phyloP scores from a whole-genome alignment of 257 asterid genomes.

The Solanum stenotomum region DNA sequence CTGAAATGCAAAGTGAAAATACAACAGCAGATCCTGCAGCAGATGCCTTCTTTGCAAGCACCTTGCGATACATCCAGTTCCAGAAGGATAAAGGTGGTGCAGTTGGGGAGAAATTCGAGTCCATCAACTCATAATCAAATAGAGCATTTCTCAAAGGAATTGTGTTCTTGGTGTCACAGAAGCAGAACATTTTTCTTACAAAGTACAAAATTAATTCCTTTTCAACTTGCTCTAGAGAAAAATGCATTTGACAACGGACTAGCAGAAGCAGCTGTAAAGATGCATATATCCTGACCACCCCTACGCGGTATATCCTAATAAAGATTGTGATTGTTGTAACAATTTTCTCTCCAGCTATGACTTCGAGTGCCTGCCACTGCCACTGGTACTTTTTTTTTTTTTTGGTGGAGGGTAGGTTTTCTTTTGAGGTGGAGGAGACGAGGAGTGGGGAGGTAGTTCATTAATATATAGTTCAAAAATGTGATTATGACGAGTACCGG shows the following conservation, averaged over 20 bases:
- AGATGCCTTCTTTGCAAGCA: conserved; percentile 80
- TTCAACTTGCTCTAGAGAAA: background rate
- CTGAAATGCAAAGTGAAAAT: conserved; percentile 60
- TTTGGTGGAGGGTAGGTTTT: background rate
- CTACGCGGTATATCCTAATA: background rate
- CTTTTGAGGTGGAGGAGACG: background rate
- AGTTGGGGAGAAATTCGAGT: conserved; percentile 74
- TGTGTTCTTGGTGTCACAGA: background rate
- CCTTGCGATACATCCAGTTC: conserved; percentile 76
- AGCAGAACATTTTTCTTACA: background rate
- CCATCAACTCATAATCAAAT: conserved; percentile 34
- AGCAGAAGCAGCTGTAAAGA: background rate
- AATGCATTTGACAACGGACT: background rate
- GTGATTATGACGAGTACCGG: background rate
- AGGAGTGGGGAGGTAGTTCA: background rate
- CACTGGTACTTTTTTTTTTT: background rate
- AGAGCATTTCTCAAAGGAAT: background rate
- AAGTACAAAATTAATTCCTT: background rate
- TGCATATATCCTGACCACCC: background rate
- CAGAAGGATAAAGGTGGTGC: conserved; percentile 98
- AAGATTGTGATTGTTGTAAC: background rate
- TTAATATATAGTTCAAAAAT: background rate
- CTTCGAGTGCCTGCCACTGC: background rate
- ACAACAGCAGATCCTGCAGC: conserved; percentile 61
- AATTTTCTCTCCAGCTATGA: background rate